Base-by-base conservation (phyloP, 345 rosid species). In the Citrus maxima region DNA sequence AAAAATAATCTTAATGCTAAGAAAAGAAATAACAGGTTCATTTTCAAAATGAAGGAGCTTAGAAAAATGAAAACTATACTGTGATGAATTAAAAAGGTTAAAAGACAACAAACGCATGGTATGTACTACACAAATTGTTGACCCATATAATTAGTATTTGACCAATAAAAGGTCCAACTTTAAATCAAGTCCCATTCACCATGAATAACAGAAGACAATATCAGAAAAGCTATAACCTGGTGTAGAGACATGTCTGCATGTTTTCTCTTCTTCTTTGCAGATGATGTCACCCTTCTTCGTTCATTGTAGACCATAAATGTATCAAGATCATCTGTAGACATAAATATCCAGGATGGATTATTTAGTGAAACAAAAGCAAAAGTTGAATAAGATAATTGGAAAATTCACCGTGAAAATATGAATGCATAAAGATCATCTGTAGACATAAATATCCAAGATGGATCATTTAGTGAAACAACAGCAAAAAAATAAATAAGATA, bases 191-290 rank as follows among this genome's bases (percentile, higher is more conserved):
- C 46, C 32, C 30, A 42, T 14, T 28, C 35, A 54, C 22, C 25
- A 30, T 66, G 14, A 65, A 71, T 28, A 55, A 63, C 69, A 5
- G n/a, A 42, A 19, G 40, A 76, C 10, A 42, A n/a, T 71, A 62
- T 75, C 59, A 24, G 30, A 83, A 82, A 16, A 87, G 85, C 69
- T 64, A 80, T 72, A 70, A 93, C 99, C 99, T 95, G 98, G 85
- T 92, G 98, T 81, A 95, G 83, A 51, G 91, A 91, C 76, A 72
- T 85, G 72, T 86, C 90, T 65, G 85, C 75, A 55, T 85, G 81
- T 76, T 89, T 92, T 84, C 91, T 91, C 80, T 92, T 95, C 91
- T 86, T 95, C 89, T 93, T 95, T 75, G 98, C 91, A 70, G 99
- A 95, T 73, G 99, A 95, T 40, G 99, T 93, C 78, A 95, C 97